Base-by-base conservation (phyloP, 495 filamentous ascomycete species). In the Talaromyces thailandensis region DNA sequence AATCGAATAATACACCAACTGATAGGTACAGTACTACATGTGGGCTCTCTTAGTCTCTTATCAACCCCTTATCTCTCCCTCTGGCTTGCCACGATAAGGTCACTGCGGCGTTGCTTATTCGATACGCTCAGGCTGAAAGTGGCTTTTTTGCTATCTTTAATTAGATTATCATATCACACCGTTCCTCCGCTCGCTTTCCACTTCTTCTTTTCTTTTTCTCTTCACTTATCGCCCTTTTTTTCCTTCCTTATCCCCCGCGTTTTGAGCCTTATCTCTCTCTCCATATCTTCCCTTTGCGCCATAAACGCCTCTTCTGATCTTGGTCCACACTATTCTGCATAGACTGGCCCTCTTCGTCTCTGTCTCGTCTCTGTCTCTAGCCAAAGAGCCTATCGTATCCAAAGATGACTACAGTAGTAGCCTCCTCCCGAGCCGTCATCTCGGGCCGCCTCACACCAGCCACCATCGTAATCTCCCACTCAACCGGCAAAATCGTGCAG, bases 401-500 rank as follows among this genome's bases (percentile, higher is more conserved):
- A 14, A 28, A 25, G 5, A 48, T 45, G 57, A 25, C 57, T 26
- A 61, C 40, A 18, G 92, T 97, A 64, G 81, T 98, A 61, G 86
- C 88, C 53, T 97, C 93, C 6, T 88, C 87, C 2, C 85, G 92
- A 64, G 88, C 90, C 43, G 84, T 98, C 37, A 71, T 89, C 62
- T 78, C 82, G 31, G 83, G 84, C 65, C 73, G 80, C 64, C 73
- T 96, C 71, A 92, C 86, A 8, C 81, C 88, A 32, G 84, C 87
- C 24, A 96, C 93, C 18, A 82, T 98, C 63, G 82, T 89, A 51
- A 78, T 97, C 67, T 96, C 91, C 6, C 86, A 81, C 6, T 71
- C 66, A 29, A 90, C 91, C 1, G 94, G 94, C 67, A 96, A 91
- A 78, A 94, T 98, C 73, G 81, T 86, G 23, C 86, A 88, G 6